A percentile compares a stretch with the other conserved stretches of the same genome.
Evolutionary conservation across 345 rosid genomes (phyloP).

Genomic region (Lagerstroemia speciosa): DNA sequence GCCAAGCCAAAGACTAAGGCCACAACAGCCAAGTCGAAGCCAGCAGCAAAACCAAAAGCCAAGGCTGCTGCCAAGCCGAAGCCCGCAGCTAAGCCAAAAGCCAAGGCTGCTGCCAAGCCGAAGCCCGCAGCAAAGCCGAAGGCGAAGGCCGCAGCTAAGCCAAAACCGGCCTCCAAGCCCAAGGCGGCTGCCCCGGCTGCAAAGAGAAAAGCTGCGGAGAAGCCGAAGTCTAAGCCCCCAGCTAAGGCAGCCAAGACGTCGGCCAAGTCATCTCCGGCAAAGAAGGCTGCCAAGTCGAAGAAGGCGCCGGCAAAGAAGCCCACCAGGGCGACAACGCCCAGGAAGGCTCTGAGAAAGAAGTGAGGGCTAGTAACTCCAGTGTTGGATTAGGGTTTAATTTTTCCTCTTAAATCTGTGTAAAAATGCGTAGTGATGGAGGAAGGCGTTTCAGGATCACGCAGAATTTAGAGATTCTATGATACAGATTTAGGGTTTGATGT

Average conservation of each 20-base stretch:
- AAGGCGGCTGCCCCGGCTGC: constrained; percentile 2
- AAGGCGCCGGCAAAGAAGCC: constrained; percentile 6
- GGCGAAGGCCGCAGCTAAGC: constrained; percentile 1
- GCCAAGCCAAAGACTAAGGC: constrained; percentile 28
- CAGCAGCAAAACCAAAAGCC: constrained; percentile 15
- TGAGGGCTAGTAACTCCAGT: background rate
- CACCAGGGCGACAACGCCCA: background rate
- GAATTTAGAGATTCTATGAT: constrained; percentile 2
- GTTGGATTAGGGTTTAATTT: background rate
- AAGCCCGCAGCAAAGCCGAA: constrained; percentile 11
- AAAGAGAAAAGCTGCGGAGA: constrained; percentile 3
- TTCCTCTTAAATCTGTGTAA: background rate
- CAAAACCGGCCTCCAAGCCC: constrained; percentile 36
- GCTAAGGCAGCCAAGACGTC: constrained; percentile 38
- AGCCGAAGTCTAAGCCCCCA: constrained; percentile 7
- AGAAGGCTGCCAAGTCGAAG: constrained; percentile 7
- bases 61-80: constrained; percentile 24
- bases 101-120: constrained; percentile 10
- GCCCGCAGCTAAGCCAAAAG: constrained; percentile 16
- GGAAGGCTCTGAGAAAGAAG: background rate
- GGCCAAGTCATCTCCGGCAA: constrained; percentile 19
- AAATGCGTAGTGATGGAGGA: constrained; percentile 1
- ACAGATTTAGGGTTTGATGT: background rate
- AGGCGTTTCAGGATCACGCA: background rate
- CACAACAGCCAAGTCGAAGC: constrained; percentile 11